Evolutionary conservation across 345 rosid species (phyloP), one percentile per base, ranked within the genome.

Genomic region (Bruguiera sexangula): DNA sequence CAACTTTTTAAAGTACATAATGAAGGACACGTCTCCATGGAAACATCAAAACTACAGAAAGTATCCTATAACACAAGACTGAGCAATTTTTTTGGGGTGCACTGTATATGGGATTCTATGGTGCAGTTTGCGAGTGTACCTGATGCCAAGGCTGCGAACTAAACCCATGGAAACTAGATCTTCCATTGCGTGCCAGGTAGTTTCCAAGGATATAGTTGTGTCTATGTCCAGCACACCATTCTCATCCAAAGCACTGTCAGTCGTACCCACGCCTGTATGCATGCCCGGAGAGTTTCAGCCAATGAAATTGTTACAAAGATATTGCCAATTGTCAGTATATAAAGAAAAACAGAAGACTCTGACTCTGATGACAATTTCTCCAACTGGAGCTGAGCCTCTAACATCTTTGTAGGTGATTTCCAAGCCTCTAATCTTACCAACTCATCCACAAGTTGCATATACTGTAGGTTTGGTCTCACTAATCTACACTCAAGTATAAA

Each of bases 151-250:
- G 88, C 97, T 93, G 54, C 91, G 94, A 73, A 83, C 94, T 71
- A 91, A 82, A 57, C 94, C 93, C 94, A 80, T 80, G 52, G 94
- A 84, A 70, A 88, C 92, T 63, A 93, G 86, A 77, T 82, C 86
- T 86, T 93, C 98, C 98, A 91, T 93, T 57, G 80, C 81, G 79
- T 80, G 97, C 98, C 97, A 93, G 52, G 98, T 93, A 18, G 86
- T 85, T 72, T 91, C 96, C 80, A 91, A 68, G 50, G 98, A 83
- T 51, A 88, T 84, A 13, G 84, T 89, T 15, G 92, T 91, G 82
- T 93, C 91, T 4, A 91, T 88, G 27, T 91, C 97, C 78, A 91
- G 81, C 31, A 89, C 81, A 15, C 96, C 97, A 71, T 93, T 92
- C 39, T 79, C 87, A 6, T 80, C 97, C 76, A 85, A 63, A 34